Evolutionary conservation across 495 filamentous ascomycete genomes (phyloP), one percentile per base, ranked within the genome.

Genomic region (Penicillium steckii): DNA sequence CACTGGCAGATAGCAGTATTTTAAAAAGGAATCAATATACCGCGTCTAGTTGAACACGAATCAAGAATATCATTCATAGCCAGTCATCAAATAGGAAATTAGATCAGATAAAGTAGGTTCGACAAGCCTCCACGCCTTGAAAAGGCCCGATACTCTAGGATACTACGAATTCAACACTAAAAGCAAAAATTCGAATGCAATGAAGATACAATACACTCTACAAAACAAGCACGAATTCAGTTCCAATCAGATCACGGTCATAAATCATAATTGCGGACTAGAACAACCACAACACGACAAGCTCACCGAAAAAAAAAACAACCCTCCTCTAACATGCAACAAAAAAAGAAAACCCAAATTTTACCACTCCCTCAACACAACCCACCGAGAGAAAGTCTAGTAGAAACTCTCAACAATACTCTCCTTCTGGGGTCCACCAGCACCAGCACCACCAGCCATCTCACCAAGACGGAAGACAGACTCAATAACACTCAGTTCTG

Each of bases 381-480:
- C 46, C 30, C 13, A 44, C n/a, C 50, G 44, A 37, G 56, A 30
- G 40, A 23, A n/a, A n/a, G n/a, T 46, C 81, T 78, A 98, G 72
- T 98, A 98, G 72, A 97, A 98, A 56, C 87, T 91, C 81, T 98
- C 94, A 49, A 98, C 94, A 81, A 98, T 95, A 40, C 92, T 91
- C 69, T 96, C 92, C 83, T 96, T 96, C 69, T 96, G 80, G 35
- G 77, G 87, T 46, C 83, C 88, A 13, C 83, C 88, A 58, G 84
- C 84, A 42, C 88, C 91, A 46, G 66, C 45, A 46, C 72, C 75
- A 25, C 67, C 60, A 15, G 66, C 69, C 69, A 73, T 75, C 81
- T 97, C 95, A 44, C 92, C 91, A 25, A 98, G 72, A 53, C 90
- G 80, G 72, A 98, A 98, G 43, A 98, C 92, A 60, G 84, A 90